These are phyloP conservation scores for Nicotiana noctiflora DNA, from an alignment of 257 asterid species.

Conservation along the genomic window DNA sequence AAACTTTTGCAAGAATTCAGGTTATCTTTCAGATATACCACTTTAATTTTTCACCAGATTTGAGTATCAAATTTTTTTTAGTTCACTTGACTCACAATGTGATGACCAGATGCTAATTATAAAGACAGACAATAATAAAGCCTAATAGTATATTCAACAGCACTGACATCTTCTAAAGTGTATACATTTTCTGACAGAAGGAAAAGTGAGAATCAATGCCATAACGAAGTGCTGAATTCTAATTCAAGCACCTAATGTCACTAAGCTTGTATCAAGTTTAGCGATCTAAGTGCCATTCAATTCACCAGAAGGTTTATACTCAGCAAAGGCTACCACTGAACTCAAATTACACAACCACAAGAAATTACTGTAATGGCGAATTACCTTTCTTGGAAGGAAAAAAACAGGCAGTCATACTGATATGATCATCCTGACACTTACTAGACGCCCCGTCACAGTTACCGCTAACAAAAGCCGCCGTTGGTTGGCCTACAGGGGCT, in stretches of 20 bases:
- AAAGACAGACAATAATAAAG: neutral
- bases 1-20: too few relatives aligned
- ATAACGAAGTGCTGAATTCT: neutral
- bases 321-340: too few relatives aligned
- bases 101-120: neutral
- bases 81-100: neutral
- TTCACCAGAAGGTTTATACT: too few relatives aligned
- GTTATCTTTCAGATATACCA: neutral
- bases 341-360: neutral
- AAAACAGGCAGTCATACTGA: conserved; percentile 44
- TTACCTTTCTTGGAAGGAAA: conserved; percentile 19
- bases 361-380: conserved; percentile 19
- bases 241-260: neutral
- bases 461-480: neutral
- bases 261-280: neutral
- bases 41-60: neutral
- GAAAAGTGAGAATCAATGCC: neutral
- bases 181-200: neutral
- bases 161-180: neutral
- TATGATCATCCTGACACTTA: conserved; percentile 37
- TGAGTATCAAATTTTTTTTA: too few relatives aligned
- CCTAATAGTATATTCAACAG: too few relatives aligned
- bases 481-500: neutral
- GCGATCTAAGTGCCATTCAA: neutral
- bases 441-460: conserved; percentile 23